Conservation (phyloP, 179 eudicot species). For the Camellia oleifera region DNA sequence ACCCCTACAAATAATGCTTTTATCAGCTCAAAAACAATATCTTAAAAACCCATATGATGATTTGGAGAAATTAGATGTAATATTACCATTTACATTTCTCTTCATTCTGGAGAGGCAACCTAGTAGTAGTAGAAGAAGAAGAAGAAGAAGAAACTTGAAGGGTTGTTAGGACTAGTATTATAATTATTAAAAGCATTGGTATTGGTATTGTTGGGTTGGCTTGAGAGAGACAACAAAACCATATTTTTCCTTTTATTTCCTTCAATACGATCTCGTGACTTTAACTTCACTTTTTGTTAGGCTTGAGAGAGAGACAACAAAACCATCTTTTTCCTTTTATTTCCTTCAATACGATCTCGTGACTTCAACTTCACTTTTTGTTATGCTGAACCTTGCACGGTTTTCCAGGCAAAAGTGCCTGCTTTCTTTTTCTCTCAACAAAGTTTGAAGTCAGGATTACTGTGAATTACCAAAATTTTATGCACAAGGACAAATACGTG, state of each 20-base stretch:
- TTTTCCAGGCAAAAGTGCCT: too few species aligned
- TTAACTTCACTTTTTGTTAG: not conserved
- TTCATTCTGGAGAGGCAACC: not conserved
- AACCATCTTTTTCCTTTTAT: too few species aligned
- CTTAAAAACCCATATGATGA: too few species aligned
- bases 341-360: too few species aligned
- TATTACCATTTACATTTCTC: conserved; percentile 16
- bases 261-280: not conserved
- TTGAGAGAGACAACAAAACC: not conserved
- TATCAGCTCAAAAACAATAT: not conserved
- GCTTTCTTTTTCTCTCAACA: too few species aligned
- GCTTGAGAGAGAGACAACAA: too few species aligned
- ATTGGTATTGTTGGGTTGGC: not conserved
- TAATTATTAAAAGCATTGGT: not conserved
- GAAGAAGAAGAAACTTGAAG: not conserved
- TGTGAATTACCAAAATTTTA: too few species aligned
- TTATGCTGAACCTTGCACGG: too few species aligned
- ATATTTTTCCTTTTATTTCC: not conserved
- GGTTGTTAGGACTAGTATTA: not conserved
- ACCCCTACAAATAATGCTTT: not conserved
- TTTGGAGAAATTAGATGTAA: not conserved
- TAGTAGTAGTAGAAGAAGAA: not conserved
- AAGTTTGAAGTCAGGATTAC: too few species aligned
- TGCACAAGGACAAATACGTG: too few species aligned
- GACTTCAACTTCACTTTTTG: too few species aligned